Evolutionary conservation across 179 eudicot genomes (phyloP).

Genomic region (Amaranthus tricolor): DNA sequence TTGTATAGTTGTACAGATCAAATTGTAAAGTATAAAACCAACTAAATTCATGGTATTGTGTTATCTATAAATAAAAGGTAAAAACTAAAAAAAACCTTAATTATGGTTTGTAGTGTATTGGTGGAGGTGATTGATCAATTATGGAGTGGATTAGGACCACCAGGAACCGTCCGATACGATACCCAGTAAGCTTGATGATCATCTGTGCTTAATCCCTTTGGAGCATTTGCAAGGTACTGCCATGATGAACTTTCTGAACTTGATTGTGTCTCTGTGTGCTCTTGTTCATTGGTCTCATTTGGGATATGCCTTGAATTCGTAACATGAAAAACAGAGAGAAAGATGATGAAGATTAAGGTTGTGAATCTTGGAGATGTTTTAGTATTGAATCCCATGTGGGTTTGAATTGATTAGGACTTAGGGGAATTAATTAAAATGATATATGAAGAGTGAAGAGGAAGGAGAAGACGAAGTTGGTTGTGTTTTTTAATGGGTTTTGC

Average conservation of each 20-base stretch:
- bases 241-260: slow-evolving; percentile 24
- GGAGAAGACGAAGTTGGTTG: slow-evolving; percentile 3
- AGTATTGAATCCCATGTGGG: slow-evolving; percentile 39
- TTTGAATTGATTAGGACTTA: not conserved
- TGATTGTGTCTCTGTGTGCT: not conserved
- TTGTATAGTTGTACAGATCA: slow-evolving; percentile 21
- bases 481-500: slow-evolving; percentile 18
- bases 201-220: slow-evolving; percentile 24
- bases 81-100: too few species aligned
- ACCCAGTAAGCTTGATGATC: slow-evolving; percentile 34
- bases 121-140: slow-evolving; percentile 38
- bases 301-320: slow-evolving; percentile 38
- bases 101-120: too few species aligned
- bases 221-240: slow-evolving; percentile 32
- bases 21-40: slow-evolving; percentile 12
- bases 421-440: not conserved
- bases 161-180: slow-evolving; percentile 49
- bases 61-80: not conserved
- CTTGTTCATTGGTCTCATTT: slow-evolving; percentile 1
- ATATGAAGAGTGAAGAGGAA: not conserved
- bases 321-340: slow-evolving; percentile 26
- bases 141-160: slow-evolving; percentile 77
- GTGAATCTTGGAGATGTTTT: slow-evolving; percentile 9
- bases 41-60: slow-evolving; percentile 15
- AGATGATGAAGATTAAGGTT: slow-evolving; percentile 33